Percentiles rank a stretch among this genome's conserved stretches.
phyloP scores from a whole-genome alignment of 768 basidiomycete genomes.

The Naganishia kalamii region DNA sequence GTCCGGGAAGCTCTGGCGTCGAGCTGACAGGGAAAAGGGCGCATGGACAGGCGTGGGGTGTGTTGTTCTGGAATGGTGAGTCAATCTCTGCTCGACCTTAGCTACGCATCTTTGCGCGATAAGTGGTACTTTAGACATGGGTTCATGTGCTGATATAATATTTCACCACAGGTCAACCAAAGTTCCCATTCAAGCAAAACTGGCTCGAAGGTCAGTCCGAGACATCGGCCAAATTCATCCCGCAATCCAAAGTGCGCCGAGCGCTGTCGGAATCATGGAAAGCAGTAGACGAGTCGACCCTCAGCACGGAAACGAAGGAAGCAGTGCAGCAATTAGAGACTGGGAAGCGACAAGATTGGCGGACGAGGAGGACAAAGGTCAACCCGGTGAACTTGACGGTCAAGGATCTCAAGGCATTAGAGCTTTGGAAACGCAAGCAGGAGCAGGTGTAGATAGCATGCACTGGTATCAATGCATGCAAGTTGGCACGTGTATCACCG shows the following conservation, averaged over 20 bases:
- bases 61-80: conserved; percentile 27
- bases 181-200: conserved; percentile 19
- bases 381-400: not conserved
- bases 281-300: conserved; percentile 1
- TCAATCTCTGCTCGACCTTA: not conserved
- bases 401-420: not conserved
- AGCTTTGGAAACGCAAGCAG: not conserved
- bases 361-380: not conserved
- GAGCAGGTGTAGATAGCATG: conserved; percentile 3
- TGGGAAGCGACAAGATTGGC: not conserved
- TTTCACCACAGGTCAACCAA: conserved; percentile 14
- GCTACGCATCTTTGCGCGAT: not conserved
- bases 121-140: too few species aligned
- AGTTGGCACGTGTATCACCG: too few species aligned
- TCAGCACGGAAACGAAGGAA: conserved; percentile 7
- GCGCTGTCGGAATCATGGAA: conserved; percentile 12
- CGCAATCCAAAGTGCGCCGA: conserved; percentile 7
- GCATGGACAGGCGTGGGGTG: conserved; percentile 25
- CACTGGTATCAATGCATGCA: too few species aligned
- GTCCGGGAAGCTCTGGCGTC: not conserved
- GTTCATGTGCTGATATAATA: not conserved
- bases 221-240: not conserved
- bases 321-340: not conserved
- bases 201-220: not conserved
- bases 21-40: not conserved